Evolutionary conservation across 208 protist species (phyloP).

Genomic region (Crithidia sp.): DNA sequence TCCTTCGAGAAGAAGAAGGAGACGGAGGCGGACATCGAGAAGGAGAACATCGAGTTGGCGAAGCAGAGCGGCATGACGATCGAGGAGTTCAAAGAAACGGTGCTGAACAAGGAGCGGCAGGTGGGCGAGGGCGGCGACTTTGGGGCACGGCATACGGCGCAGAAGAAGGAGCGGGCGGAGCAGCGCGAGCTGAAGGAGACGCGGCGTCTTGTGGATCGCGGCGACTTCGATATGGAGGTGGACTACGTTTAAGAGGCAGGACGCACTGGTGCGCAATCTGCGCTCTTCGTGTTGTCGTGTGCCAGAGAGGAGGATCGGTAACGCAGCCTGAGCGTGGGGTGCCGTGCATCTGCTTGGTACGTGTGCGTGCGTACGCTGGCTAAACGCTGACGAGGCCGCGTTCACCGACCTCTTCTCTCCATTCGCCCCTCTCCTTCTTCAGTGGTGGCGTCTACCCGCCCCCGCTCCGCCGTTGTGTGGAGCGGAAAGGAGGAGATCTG

Average conservation of each 20-base stretch:
- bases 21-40: slow-evolving; percentile 55
- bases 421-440: too few species aligned
- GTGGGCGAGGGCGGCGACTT: slow-evolving; percentile 6
- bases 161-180: slow-evolving; percentile 42
- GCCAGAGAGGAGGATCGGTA: too few species aligned
- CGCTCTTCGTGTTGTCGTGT: too few species aligned
- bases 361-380: too few species aligned
- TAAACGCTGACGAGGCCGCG: too few species aligned
- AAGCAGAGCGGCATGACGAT: slow-evolving; percentile 59
- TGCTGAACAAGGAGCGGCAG: slow-evolving; percentile 18
- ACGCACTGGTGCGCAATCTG: too few species aligned
- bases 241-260: slow-evolving; percentile 45
- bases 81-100: slow-evolving; percentile 54
- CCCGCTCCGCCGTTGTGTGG: too few species aligned
- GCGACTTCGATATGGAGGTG: slow-evolving; percentile 42
- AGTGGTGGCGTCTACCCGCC: too few species aligned
- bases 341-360: too few species aligned
- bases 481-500: too few species aligned
- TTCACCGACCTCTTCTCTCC: too few species aligned
- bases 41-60: slow-evolving; percentile 65
- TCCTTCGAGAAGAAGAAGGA: slow-evolving; percentile 68
- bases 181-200: slow-evolving; percentile 65
- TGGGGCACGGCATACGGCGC: slow-evolving; percentile 2
- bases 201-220: slow-evolving; percentile 13
- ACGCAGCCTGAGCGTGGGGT: too few species aligned